Percentiles rank a stretch among this genome's conserved stretches.
These are phyloP conservation scores for Buxus sempervirens DNA, from an alignment of 164 flowering plant species.

Conservation along the genomic window DNA sequence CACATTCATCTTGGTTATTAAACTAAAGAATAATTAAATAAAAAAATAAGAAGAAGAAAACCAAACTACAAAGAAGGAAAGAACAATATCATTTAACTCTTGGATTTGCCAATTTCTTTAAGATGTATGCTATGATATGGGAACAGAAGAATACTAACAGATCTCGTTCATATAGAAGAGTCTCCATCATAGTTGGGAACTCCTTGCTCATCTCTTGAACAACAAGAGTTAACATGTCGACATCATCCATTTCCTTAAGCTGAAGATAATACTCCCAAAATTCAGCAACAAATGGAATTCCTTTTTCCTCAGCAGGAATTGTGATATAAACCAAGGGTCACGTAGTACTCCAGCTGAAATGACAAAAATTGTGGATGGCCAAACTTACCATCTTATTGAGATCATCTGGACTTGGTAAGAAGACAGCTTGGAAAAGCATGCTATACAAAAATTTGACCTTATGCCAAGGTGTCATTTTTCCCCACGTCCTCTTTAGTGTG, in stretches of 20 bases:
- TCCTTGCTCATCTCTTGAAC: constrained; percentile 96
- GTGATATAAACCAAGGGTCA: neutral
- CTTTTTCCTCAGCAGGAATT: neutral
- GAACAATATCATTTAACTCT: neutral
- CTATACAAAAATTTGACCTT: constrained; percentile 62
- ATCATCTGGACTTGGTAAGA: constrained; percentile 76
- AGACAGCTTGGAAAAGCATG: constrained; percentile 66
- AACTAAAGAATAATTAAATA: neutral
- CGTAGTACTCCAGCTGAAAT: neutral
- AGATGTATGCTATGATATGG: neutral
- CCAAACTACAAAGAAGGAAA: neutral
- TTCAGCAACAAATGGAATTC: neutral
- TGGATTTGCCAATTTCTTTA: neutral
- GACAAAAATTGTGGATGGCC: neutral
- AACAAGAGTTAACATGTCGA: constrained; percentile 81
- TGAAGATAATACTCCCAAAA: constrained; percentile 26
- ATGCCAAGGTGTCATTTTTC: constrained; percentile 88
- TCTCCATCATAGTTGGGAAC: constrained; percentile 86
- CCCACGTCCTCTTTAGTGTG: constrained; percentile 90
- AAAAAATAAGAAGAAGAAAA: neutral
- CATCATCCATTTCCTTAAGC: constrained; percentile 91
- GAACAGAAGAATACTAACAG: constrained; percentile 49
- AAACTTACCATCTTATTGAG: constrained; percentile 66
- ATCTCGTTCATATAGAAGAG: constrained; percentile 91
- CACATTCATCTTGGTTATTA: neutral